A percentile compares a stretch with the other conserved stretches of the same genome.
phyloP scores from a whole-genome alignment of 2,329 filamentous ascomycete genomes.

The Colletotrichum musicola region DNA sequence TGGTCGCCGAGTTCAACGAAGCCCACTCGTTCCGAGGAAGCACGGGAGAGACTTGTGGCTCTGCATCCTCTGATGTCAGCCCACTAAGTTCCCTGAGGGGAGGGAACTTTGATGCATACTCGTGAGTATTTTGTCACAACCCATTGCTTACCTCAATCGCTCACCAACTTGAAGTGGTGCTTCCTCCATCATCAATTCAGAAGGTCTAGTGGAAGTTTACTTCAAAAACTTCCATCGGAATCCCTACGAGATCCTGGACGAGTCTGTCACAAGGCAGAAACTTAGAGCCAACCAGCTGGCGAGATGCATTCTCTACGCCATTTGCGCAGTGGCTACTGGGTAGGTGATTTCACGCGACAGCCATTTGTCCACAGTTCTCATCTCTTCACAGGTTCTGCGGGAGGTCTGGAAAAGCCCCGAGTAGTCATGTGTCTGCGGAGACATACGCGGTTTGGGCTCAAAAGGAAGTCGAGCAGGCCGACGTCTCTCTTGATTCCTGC shows the following conservation, averaged over 20 bases:
- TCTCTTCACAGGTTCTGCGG: constrained; percentile 9
- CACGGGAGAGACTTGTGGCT: constrained; percentile 8
- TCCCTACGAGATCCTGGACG: constrained; percentile 26
- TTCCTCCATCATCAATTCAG: constrained; percentile 21
- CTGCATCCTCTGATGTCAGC: constrained; percentile 25
- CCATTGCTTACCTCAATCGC: neutral
- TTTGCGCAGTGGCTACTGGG: constrained; percentile 32
- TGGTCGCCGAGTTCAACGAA: constrained; percentile 13
- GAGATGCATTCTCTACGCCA: constrained; percentile 17
- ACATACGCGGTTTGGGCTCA: constrained; percentile 28
- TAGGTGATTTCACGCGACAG: neutral
- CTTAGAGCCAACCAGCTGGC: constrained; percentile 25
- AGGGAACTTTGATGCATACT: neutral
- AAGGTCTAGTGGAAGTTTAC: constrained; percentile 27
- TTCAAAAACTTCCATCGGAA: constrained; percentile 30
- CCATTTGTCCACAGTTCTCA: neutral
- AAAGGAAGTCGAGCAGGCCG: constrained; percentile 13
- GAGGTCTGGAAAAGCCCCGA: constrained; percentile 15
- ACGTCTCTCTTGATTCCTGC: constrained; percentile 19
- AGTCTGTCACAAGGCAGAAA: constrained; percentile 8
- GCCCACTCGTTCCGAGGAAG: neutral
- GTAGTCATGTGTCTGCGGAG: constrained; percentile 29
- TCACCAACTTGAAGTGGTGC: constrained; percentile 1
- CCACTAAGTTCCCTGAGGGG: constrained; percentile 20
- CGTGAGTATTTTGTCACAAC: neutral